Base-by-base conservation (phyloP, 176 grass and related monocot genomes). In the Avena sativa region DNA sequence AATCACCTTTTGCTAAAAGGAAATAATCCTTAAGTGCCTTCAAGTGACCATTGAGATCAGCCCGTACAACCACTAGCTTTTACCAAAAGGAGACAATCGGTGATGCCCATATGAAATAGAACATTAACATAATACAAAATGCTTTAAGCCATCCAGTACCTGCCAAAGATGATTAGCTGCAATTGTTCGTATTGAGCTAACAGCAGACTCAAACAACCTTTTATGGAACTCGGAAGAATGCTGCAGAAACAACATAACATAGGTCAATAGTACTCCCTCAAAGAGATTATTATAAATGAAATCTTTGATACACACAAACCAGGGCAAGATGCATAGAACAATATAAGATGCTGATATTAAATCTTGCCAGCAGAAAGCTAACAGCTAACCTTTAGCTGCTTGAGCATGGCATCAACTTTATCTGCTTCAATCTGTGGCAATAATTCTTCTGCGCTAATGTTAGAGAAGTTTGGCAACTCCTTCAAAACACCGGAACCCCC, bases 1-100 rank as follows among this genome's bases (percentile, higher is more conserved):
- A 98, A 87, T 98, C 97, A 71, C 97, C 97, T 94, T 98, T 98
- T n/a, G 94, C 97, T 83, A 98, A 93, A 66, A 98, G 91, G 93
- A 98, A 98, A 92, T 98, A 98, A 87, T 98, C 94, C 85, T 98
- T 98, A 51, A 98, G 86, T 66, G 94, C 97, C 89, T 93, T 98
- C 90, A 98, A 85, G 82, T 98, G 97, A 25, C 97, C 97, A 87
- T 94, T 98, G 67, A 98, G 86, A 93, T 98, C 92, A 56, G 97
- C 97, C 20, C 94, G 90, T 87, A 98, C 89, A 79, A 98, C 97
- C 58, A 98, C 97, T 91, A 98, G 94, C 97, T 98, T 90, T 92
- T 71, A 88, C 46, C 79, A 82, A 87, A 87, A 86, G 67, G 21
- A 74, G 90, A 84, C 26, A 80, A 62, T 57, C 66, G 56, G 51